Evolutionary conservation across 768 basidiomycete species (phyloP), one percentile per base, ranked within the genome.

Genomic region (Asterophora parasitica): DNA sequence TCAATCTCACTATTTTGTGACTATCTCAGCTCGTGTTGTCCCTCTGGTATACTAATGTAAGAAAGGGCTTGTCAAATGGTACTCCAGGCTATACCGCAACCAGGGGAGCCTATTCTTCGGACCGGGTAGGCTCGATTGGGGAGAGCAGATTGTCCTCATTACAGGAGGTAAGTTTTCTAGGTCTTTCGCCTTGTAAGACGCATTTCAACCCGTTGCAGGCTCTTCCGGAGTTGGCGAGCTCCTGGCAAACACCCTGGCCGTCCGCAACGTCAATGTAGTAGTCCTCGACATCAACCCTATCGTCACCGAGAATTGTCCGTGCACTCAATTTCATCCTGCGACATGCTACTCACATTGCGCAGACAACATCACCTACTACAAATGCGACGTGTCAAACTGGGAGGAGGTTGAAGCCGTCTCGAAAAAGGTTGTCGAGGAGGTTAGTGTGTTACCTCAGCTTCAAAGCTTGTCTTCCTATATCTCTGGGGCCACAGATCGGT

Each of bases 371-470:
- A 66, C 71, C 2, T 92, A 82, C 64, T 96, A 93, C 65, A 78
- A 89, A 61, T 97, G 95, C 55, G 92, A 99, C 61, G 82, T 99
- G 15, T 89, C 92, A 0, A 83, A 90, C 49, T 88, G 82, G 79
- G 82, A 89, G 48, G 83, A 90, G 57, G 93, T 98, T 1, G 73
- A 89, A 51, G 75, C 74, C 0, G 80, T 86, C 0, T 81, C 92
- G 1, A 81, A 83, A 58, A 75, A 70, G 63, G 77, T 98, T 49
- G 65, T 82, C 4, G 77, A 88, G 59, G 93, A 97, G 74, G 91
- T 91, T 50, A 53, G 67, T 27, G 8, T 19, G 38, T 42, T 20
- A 4, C n/a, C 40, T 7, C n/a, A 23, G 9, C 16, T 20, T 31
- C 6, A 32, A 20, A 28, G 46, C 17, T 52, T 49, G 26, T 40